Evolutionary conservation across 1,139 yeast genomes (phyloP), one percentile per base, ranked within the genome.

Genomic region (Scheffersomyces illinoinensis): DNA sequence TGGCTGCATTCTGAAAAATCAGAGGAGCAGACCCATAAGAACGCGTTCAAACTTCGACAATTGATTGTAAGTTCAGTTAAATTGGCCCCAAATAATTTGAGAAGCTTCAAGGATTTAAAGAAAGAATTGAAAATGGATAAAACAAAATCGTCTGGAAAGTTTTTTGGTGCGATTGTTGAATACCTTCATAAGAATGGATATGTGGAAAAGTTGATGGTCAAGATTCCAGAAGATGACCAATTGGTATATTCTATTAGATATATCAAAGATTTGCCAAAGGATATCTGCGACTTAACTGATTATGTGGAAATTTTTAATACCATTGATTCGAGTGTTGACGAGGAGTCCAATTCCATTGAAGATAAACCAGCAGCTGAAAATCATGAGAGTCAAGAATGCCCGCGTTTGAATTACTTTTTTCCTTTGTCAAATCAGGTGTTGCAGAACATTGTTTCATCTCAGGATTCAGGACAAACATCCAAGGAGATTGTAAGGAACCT

Each of bases 391-490:
- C 63, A 64, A 21, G 58, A 64, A 17, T 24, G 69, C 19, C 82
- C 83, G 0, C 56, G 68, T 0, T 77, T 81, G 57, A 90, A 89
- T 68, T 71, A 79, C 21, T 76, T 86, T 57, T 88, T 82, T 63
- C 93, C 96, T 0, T 64, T 88, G 0, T 86, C 86, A 49, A 82
- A 79, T 60, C 97, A 91, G 70, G 71, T 90, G 0, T 85, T 77
- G 65, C 85, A 84, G 55, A 62, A 79, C 6, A 81, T 87, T 2
- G 68, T 72, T 17, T 65, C 72, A 18, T 3, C 66, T 76, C 4
- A 83, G 81, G 0, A 64, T 66, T 66, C 71, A 0, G 96, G 96
- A 0, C 73, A 85, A 0, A 81, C 91, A 0, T 82, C 89, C 0
- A 85, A 85, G 77, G 85, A 83, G 5, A 66, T 90, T 2, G 73